These are phyloP conservation scores for Silene vulgaris DNA, from an alignment of 179 eudicot genomes.

Conservation along the genomic window DNA sequence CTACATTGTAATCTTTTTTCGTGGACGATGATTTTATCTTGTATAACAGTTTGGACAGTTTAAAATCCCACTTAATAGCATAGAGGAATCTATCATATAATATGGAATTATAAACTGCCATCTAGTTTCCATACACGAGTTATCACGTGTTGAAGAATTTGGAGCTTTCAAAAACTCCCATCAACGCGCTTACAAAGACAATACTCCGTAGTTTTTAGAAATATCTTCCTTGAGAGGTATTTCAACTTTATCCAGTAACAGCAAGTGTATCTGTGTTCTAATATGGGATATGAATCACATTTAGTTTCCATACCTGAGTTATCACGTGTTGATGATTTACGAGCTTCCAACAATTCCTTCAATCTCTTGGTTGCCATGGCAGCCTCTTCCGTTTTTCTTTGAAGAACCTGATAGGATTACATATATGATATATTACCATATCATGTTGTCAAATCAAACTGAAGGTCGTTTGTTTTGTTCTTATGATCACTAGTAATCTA, in stretches of 20 bases:
- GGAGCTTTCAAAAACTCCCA: slow-evolving; percentile 81
- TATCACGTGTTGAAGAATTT: slow-evolving; percentile 66
- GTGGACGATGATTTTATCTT: background rate
- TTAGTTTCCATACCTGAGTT: slow-evolving; percentile 53
- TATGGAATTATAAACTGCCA: background rate
- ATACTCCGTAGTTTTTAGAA: background rate
- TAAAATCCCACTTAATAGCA: background rate
- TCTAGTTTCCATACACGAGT: slow-evolving; percentile 43
- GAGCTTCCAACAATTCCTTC: slow-evolving; percentile 95
- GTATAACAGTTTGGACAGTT: background rate
- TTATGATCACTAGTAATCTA: slow-evolving; percentile 1
- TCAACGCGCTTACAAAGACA: background rate
- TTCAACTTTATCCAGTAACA: background rate
- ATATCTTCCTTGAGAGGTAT: background rate
- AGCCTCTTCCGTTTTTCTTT: slow-evolving; percentile 99
- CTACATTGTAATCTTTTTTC: background rate
- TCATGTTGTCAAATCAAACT: slow-evolving; percentile 3
- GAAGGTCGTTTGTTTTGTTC: background rate
- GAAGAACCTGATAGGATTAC: slow-evolving; percentile 68
- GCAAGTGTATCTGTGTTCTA: background rate
- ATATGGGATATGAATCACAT: background rate
- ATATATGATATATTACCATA: background rate
- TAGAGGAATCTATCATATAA: background rate
- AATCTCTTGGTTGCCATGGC: slow-evolving; percentile 98
- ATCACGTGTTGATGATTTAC: slow-evolving; percentile 80